Evolutionary conservation across 2,329 filamentous ascomycete genomes (phyloP).

Genomic region (Zarea fungicola): DNA sequence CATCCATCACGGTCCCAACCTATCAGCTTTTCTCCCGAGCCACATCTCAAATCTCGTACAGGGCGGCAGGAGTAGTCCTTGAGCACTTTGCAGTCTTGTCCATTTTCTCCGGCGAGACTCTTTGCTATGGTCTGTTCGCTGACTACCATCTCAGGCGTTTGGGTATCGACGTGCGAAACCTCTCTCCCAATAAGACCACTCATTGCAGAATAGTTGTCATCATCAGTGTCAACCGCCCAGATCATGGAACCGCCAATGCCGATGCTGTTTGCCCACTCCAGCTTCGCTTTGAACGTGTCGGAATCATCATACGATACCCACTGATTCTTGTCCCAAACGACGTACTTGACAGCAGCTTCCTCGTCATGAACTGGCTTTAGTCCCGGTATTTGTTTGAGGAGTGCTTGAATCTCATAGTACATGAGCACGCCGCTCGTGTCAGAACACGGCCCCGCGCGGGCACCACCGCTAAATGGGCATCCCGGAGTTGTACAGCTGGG

Average conservation of each 20-base stretch:
- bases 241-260: background rate
- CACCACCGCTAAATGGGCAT: slow-evolving; percentile 17
- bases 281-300: background rate
- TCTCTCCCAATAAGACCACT: too few relatives aligned
- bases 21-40: too few relatives aligned
- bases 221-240: background rate
- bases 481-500: slow-evolving; percentile 17
- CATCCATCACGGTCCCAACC: too few relatives aligned
- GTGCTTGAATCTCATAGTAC: background rate
- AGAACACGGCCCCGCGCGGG: background rate
- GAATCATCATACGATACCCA: background rate
- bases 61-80: too few relatives aligned
- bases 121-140: too few relatives aligned
- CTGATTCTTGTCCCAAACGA: background rate
- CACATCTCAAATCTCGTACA: too few relatives aligned
- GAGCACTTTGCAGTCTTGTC: too few relatives aligned
- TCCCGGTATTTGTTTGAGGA: background rate
- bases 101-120: too few relatives aligned
- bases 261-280: background rate
- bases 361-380: background rate
- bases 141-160: too few relatives aligned
- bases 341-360: background rate
- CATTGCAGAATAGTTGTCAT: too few relatives aligned
- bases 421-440: background rate
- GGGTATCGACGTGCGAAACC: too few relatives aligned